A percentile compares a stretch with the other conserved stretches of the same genome.
phyloP scores from a whole-genome alignment of 768 basidiomycete genomes.

The Amanita subjunquillea region DNA sequence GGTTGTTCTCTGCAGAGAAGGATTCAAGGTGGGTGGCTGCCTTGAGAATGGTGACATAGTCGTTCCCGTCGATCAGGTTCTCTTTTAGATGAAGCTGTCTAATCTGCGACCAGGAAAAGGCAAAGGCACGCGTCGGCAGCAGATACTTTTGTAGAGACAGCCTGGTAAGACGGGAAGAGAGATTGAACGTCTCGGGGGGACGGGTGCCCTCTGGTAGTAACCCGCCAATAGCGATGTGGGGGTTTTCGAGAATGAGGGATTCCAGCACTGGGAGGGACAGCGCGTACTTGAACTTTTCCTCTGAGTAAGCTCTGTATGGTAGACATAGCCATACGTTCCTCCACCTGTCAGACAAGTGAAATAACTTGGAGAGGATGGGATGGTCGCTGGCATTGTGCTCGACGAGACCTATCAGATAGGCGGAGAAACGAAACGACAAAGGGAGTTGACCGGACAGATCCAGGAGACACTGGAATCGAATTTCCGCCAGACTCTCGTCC shows the following conservation, averaged over 20 bases:
- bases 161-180: neutral
- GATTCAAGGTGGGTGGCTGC: neutral
- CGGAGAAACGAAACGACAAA: neutral
- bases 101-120: slow-evolving; percentile 3
- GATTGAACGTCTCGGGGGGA: neutral
- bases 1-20: neutral
- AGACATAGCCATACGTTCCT: neutral
- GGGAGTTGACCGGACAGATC: neutral
- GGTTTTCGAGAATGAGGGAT: slow-evolving; percentile 1
- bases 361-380: neutral
- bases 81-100: slow-evolving; percentile 1
- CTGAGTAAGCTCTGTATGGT: neutral
- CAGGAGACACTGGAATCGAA: neutral
- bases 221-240: neutral
- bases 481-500: neutral
- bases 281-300: neutral
- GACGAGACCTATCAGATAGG: neutral
- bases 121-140: neutral
- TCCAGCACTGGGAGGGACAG: slow-evolving; percentile 1
- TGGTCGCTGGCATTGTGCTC: neutral
- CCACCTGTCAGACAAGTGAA: neutral
- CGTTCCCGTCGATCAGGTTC: neutral
- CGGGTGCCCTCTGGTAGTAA: neutral
- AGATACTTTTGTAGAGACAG: neutral
- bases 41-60: neutral